These are phyloP conservation scores for Xenoacremonium recifei DNA, from an alignment of 2,329 filamentous ascomycete genomes.

Conservation along the genomic window DNA sequence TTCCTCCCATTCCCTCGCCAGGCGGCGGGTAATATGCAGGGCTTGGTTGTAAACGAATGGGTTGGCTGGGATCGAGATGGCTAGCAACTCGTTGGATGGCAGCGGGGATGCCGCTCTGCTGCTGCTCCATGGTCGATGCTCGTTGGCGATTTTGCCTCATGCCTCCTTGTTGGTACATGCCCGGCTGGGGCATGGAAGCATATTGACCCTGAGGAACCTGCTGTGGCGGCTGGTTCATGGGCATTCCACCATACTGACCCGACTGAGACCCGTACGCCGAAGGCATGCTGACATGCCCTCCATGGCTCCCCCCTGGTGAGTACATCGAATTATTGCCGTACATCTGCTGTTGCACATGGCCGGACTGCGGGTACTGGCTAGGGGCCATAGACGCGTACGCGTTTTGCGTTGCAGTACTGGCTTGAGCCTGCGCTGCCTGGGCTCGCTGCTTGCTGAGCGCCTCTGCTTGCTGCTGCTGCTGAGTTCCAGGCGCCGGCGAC, in stretches of 20 bases:
- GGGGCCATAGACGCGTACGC: slow-evolving; percentile 57
- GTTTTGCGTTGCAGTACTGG: slow-evolving; percentile 64
- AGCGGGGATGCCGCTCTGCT: slow-evolving; percentile 87
- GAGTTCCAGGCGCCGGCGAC: slow-evolving; percentile 87
- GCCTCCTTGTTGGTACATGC: slow-evolving; percentile 62
- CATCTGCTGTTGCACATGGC: slow-evolving; percentile 59
- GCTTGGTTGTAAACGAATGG: slow-evolving; percentile 90
- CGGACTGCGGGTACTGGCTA: slow-evolving; percentile 46
- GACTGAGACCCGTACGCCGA: slow-evolving; percentile 77
- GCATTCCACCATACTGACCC: slow-evolving; percentile 70
- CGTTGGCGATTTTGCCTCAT: slow-evolving; percentile 78
- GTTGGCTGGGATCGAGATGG: slow-evolving; percentile 90
- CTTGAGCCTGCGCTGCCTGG: slow-evolving; percentile 67
- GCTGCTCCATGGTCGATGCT: slow-evolving; percentile 94
- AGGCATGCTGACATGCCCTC: slow-evolving; percentile 55
- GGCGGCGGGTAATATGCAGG: slow-evolving; percentile 97
- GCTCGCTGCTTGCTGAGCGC: slow-evolving; percentile 90
- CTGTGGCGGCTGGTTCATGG: slow-evolving; percentile 64
- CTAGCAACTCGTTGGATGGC: slow-evolving; percentile 93
- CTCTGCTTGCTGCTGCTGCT: slow-evolving; percentile 94
- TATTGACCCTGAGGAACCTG: slow-evolving; percentile 68
- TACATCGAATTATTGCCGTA: slow-evolving; percentile 87
- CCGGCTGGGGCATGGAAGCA: slow-evolving; percentile 47
- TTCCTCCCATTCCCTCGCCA: slow-evolving; percentile 71
- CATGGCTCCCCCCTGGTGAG: slow-evolving; percentile 49